These are phyloP conservation scores for Vaccinium myrtillus DNA, from an alignment of 148 eudicot species.

Conservation along the genomic window DNA sequence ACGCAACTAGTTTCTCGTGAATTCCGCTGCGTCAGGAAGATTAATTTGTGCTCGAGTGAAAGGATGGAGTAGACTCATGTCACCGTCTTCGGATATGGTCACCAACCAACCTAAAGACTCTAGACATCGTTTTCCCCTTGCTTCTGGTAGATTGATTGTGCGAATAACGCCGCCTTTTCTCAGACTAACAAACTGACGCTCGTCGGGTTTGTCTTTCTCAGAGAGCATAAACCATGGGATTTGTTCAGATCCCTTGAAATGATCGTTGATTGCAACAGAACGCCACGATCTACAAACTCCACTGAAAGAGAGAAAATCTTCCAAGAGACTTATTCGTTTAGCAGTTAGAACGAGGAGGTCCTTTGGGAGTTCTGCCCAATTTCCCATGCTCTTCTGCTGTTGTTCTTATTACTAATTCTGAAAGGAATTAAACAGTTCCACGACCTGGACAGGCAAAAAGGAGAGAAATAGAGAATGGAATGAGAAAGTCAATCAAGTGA, in stretches of 20 bases:
- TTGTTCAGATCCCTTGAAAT: neutral
- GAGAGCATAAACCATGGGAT: conserved; percentile 14
- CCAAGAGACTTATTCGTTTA: neutral
- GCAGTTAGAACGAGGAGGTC: neutral
- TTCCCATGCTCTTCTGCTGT: neutral
- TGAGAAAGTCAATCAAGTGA: too few species aligned
- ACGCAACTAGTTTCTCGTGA: too few species aligned
- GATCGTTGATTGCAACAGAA: neutral
- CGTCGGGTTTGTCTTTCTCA: neutral
- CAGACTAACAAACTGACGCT: neutral
- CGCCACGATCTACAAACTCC: neutral
- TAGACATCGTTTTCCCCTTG: neutral
- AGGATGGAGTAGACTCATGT: conserved; percentile 9
- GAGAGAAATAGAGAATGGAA: too few species aligned
- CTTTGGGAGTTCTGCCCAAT: neutral
- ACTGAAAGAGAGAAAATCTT: neutral
- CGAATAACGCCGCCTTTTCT: neutral
- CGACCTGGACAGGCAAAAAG: too few species aligned
- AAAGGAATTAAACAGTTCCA: too few species aligned
- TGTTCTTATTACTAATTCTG: neutral
- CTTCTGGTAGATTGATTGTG: neutral
- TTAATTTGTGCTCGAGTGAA: neutral
- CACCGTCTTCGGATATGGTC: neutral
- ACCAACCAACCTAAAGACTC: conserved; percentile 10
- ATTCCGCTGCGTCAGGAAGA: too few species aligned